phyloP scores from a whole-genome alignment of 768 basidiomycete genomes.

The Suillus weaverae region DNA sequence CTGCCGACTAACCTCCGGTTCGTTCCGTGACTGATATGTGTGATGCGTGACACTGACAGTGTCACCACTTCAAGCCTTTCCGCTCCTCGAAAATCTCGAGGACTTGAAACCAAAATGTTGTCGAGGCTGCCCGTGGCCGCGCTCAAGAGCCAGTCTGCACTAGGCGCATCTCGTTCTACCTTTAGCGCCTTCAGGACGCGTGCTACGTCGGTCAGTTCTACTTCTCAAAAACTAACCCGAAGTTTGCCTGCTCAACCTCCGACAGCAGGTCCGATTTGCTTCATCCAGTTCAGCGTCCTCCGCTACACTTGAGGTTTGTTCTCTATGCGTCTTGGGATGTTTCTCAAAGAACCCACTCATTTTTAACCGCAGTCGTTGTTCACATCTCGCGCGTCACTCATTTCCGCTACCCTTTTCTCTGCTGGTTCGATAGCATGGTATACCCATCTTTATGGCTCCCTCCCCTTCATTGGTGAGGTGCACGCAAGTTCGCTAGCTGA shows the following conservation, averaged over 20 bases:
- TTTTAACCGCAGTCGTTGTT: constrained; percentile 51
- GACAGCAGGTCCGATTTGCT: constrained; percentile 65
- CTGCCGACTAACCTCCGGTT: constrained; percentile 43
- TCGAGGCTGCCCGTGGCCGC: constrained; percentile 78
- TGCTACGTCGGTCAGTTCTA: constrained; percentile 47
- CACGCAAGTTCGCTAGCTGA: constrained; percentile 92
- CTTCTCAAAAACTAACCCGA: constrained; percentile 12
- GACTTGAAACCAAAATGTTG: constrained; percentile 61
- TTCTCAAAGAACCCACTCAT: neutral
- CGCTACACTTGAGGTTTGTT: constrained; percentile 64
- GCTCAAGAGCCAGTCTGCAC: constrained; percentile 56
- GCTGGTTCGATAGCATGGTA: constrained; percentile 96
- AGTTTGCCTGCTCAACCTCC: constrained; percentile 22
- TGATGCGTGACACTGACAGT: constrained; percentile 44
- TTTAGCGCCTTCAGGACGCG: constrained; percentile 44
- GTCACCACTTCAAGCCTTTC: constrained; percentile 31
- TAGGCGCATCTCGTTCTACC: constrained; percentile 47
- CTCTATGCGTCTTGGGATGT: neutral
- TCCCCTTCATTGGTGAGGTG: constrained; percentile 89
- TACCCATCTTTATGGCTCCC: constrained; percentile 86
- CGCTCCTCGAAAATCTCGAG: constrained; percentile 45
- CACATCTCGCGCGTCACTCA: constrained; percentile 71
- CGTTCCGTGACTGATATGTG: constrained; percentile 44
- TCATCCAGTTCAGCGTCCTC: constrained; percentile 60
- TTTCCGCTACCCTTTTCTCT: constrained; percentile 73